Conservation (phyloP, 1,139 yeast species). For the Kluyveromyces marxianus region DNA sequence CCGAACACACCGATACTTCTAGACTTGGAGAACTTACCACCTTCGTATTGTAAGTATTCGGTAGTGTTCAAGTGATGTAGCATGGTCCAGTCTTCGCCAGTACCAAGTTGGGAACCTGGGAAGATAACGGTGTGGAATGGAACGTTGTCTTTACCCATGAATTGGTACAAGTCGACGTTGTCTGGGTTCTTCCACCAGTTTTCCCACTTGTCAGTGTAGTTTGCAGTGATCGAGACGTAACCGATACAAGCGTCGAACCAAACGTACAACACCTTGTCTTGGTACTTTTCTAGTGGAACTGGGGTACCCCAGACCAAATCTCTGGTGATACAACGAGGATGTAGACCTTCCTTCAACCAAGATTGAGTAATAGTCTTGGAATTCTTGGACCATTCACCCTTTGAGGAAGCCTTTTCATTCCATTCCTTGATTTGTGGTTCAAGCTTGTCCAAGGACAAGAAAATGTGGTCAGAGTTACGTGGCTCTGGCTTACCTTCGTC, state of each 20-base stretch:
- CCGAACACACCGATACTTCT: constrained; percentile 98
- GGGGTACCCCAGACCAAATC: constrained; percentile 98
- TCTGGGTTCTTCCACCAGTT: constrained; percentile 92
- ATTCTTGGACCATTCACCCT: constrained; percentile 89
- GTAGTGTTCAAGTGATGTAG: constrained; percentile 88
- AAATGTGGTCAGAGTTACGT: constrained; percentile 77
- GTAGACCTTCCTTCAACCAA: constrained; percentile 91
- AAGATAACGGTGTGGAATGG: constrained; percentile 98
- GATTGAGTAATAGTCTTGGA: constrained; percentile 79
- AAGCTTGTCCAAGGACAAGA: constrained; percentile 72
- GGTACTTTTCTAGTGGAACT: constrained; percentile 77
- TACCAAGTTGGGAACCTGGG: constrained; percentile 90
- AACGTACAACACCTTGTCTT: constrained; percentile 86
- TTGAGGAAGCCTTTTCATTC: constrained; percentile 57
- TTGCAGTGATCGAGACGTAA: constrained; percentile 91
- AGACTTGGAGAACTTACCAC: constrained; percentile 94
- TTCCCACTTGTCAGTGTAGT: constrained; percentile 77
- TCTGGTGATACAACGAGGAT: constrained; percentile 93
- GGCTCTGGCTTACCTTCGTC: constrained; percentile 78
- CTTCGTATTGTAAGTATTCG: constrained; percentile 94
- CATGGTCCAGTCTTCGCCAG: constrained; percentile 83
- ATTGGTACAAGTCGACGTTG: constrained; percentile 78
- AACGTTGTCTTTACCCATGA: constrained; percentile 98
- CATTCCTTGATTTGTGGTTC: constrained; percentile 69
- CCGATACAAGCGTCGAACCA: constrained; percentile 99